Conservation (phyloP, 352 stramenopile species). For the Globisporangium parvum region DNA sequence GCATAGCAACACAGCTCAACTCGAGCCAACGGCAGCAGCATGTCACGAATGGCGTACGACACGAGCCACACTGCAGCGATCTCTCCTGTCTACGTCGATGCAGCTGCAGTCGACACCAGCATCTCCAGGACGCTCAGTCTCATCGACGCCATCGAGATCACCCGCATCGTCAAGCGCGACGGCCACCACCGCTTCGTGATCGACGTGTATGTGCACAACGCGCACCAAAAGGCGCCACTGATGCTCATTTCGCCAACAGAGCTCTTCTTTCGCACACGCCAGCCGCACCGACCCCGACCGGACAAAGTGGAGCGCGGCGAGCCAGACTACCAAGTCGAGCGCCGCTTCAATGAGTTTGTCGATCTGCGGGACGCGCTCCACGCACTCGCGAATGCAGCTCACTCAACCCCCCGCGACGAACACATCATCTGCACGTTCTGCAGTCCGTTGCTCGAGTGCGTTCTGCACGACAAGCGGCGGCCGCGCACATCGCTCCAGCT, state of each 20-base stretch:
- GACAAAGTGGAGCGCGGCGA: not conserved
- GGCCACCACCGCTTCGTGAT: constrained; percentile 12
- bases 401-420: not conserved
- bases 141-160: constrained; percentile 6
- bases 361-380: not conserved
- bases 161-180: constrained; percentile 8
- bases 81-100: not conserved
- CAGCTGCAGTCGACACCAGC: not conserved
- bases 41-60: too few species aligned
- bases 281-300: not conserved
- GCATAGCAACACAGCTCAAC: too few species aligned
- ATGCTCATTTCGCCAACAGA: constrained; percentile 1
- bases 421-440: not conserved
- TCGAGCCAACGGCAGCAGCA: not conserved
- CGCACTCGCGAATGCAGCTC: not conserved
- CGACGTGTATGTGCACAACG: constrained; percentile 4
- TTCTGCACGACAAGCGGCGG: not conserved
- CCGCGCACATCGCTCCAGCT: not conserved
- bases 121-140: not conserved
- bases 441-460: not conserved
- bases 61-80: too few species aligned
- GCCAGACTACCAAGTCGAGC: constrained; percentile 50
- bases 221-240: not conserved
- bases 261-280: constrained; percentile 1
- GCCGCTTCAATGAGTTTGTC: constrained; percentile 52